Conservation (phyloP, 2,329 filamentous ascomycete genomes). For the Stagonosporopsis tanaceti region DNA sequence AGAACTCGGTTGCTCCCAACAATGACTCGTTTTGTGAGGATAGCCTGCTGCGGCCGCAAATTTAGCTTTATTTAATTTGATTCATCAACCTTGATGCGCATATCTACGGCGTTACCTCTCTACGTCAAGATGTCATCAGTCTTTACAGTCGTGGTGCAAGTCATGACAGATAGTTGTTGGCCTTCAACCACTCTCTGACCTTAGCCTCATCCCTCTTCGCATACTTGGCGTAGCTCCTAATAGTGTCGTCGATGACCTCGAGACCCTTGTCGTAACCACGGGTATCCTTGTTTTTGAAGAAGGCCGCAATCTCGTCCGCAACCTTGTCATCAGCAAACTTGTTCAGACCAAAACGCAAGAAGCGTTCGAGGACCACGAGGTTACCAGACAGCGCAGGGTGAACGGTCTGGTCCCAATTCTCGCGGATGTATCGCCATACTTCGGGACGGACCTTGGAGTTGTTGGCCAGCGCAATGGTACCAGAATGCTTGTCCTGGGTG, state of each 20-base stretch:
- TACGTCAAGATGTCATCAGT: not conserved
- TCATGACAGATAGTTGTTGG: conserved; percentile 62
- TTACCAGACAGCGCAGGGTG: conserved; percentile 77
- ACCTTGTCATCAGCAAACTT: conserved; percentile 77
- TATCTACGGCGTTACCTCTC: not conserved
- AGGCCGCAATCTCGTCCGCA: conserved; percentile 78
- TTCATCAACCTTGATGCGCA: not conserved
- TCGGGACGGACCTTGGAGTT: conserved; percentile 77
- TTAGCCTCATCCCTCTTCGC: conserved; percentile 75
- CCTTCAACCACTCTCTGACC: conserved; percentile 80
- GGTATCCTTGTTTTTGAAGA: conserved; percentile 89
- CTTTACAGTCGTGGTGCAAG: conserved; percentile 26
- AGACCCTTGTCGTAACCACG: conserved; percentile 86
- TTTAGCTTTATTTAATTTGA: not conserved
- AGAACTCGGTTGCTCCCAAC: not conserved
- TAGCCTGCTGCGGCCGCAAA: not conserved
- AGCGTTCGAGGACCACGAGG: conserved; percentile 88
- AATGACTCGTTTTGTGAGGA: conserved; percentile 1
- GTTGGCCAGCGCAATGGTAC: conserved; percentile 73
- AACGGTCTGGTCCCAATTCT: conserved; percentile 76
- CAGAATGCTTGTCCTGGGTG: conserved; percentile 85
- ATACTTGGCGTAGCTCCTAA: conserved; percentile 84
- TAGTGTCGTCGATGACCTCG: conserved; percentile 84
- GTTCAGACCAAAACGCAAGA: conserved; percentile 78
- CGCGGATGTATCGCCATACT: conserved; percentile 86